These are phyloP conservation scores for Taphrina confusa DNA, from an alignment of 1,139 yeast species.

Conservation along the genomic window DNA sequence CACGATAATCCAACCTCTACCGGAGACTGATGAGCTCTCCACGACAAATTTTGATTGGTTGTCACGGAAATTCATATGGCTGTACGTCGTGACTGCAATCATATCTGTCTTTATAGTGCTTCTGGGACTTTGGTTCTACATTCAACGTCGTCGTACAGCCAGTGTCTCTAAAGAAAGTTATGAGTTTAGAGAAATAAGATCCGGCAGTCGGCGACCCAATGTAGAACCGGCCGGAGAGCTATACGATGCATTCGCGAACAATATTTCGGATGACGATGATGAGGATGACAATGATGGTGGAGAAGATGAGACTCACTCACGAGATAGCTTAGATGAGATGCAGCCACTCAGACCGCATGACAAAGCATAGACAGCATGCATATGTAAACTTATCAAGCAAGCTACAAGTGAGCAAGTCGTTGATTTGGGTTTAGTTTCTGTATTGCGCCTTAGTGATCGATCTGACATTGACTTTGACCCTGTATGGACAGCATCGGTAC, in stretches of 20 bases:
- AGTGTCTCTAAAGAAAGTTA: slow-evolving; percentile 17
- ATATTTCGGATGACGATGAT: slow-evolving; percentile 17
- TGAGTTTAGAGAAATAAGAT: slow-evolving; percentile 20
- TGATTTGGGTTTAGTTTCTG: too few species aligned
- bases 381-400: too few species aligned
- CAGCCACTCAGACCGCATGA: slow-evolving; percentile 1
- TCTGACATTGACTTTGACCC: too few species aligned
- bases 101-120: not conserved
- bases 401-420: too few species aligned
- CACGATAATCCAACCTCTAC: slow-evolving; percentile 26
- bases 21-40: not conserved
- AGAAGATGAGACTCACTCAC: not conserved
- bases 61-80: slow-evolving; percentile 17
- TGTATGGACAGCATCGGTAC: too few species aligned
- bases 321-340: slow-evolving; percentile 19
- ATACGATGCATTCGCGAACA: slow-evolving; percentile 25
- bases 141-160: not conserved
- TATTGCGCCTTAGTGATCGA: too few species aligned
- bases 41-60: slow-evolving; percentile 3
- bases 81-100: slow-evolving; percentile 8
- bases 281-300: not conserved
- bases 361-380: not conserved
- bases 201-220: not conserved
- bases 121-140: slow-evolving; percentile 15
- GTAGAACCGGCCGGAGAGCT: slow-evolving; percentile 18